Base-by-base conservation (phyloP, 768 basidiomycete genomes). In the Boletus huronensis region DNA sequence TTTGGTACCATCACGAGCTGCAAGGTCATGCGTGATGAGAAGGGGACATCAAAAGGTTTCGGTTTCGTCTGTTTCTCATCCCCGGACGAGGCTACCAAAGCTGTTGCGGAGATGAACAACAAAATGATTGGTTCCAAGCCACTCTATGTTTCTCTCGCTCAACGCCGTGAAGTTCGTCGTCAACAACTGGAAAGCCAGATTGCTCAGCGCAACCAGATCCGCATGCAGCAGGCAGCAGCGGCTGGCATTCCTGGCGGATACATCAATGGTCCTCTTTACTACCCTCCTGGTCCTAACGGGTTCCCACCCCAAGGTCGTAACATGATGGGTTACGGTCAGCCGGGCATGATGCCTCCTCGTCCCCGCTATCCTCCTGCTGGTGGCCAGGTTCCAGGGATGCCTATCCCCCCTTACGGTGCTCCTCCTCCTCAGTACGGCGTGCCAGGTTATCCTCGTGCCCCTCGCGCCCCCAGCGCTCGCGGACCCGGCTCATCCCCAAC, bases 51-150 rank as follows among this genome's bases (percentile, higher is more conserved):
- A 10, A 94, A 94, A 72, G 94, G 96, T 62, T 99, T 99, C 68
- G 97, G 97, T 60, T 99, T 99, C 70, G 97, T 99, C 64, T 99
- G 97, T 76, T 99, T 93, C 81, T 93, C 93, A 34, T 88, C 93
- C 50, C 94, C 97, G 45, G 97, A 99, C 62, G 97, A 99, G 76
- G 95, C 97, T 23, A 98, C 93, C 68, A 98, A 98, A 79, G 97
- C 97, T 57, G 94, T 98, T 56, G 91, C 93, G 52, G 97, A 99
- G 79, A 97, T 99, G 94, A 99, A 99, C 83, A 98, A 97, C 84
- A 96, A 96, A 79, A 98, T 98, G 88, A 92, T 98, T 67, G 96
- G 96, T 58, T 84, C 88, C 62, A 99, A 99, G 78, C 97, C 97
- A 50, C 84, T 99, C 65, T 99, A 98, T 69, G 97, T 99, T 70